Conservation (phyloP, 192 early-diverging fungal species). For the Backusella luteola region DNA sequence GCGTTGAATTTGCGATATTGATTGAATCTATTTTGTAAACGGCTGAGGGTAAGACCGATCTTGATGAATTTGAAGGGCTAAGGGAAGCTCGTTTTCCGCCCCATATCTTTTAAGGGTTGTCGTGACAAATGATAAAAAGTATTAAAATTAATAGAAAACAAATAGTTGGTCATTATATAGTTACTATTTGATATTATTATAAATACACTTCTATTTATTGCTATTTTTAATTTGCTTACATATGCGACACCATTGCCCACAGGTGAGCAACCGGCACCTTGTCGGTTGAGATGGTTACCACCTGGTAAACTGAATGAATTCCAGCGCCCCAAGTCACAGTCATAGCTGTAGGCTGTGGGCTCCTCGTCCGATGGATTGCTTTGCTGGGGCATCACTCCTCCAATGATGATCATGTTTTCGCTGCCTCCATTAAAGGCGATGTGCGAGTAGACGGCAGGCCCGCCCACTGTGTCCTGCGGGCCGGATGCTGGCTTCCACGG, state of each 20-base stretch:
- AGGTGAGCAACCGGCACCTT: conserved; percentile 20
- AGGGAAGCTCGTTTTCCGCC: conserved; percentile 26
- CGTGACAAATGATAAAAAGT: neutral
- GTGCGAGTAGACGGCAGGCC: conserved; percentile 31
- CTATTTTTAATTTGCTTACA: conserved; percentile 12
- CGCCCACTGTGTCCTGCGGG: conserved; percentile 24
- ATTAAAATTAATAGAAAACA: conserved; percentile 4
- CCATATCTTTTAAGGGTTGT: conserved; percentile 21
- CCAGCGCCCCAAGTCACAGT: conserved; percentile 24
- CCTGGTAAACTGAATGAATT: conserved; percentile 23
- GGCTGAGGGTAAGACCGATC: neutral
- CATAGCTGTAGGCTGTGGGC: conserved; percentile 19
- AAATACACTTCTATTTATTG: neutral
- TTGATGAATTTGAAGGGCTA: neutral
- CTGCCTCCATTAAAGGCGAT: conserved; percentile 21
- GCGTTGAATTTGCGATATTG: conserved; percentile 13
- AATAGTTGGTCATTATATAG: neutral
- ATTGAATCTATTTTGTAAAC: conserved; percentile 27
- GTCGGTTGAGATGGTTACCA: conserved; percentile 17
- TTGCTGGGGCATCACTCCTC: conserved; percentile 17
- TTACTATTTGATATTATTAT: conserved; percentile 1
- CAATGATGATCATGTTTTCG: conserved; percentile 26
- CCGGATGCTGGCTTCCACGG: conserved; percentile 30
- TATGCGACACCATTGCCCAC: conserved; percentile 24
- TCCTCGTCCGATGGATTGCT: neutral